Evolutionary conservation across 371 early-diverging fungal genomes (phyloP).

Genomic region (Basidiobolus meristosporus): DNA sequence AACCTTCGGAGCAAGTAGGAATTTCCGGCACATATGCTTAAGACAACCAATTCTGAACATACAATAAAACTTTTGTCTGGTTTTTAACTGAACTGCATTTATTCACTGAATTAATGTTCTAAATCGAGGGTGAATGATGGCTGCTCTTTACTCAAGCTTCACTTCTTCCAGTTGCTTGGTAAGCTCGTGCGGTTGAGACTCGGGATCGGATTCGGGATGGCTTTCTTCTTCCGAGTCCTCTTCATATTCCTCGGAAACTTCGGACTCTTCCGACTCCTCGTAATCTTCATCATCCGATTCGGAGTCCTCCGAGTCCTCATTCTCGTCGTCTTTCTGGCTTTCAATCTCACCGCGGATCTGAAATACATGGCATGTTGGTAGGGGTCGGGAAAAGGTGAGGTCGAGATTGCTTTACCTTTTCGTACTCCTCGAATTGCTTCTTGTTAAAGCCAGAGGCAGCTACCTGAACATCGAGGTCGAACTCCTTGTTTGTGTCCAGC

Average conservation of each 20-base stretch:
- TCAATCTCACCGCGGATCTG: slow-evolving; percentile 19
- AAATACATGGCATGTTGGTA: background rate
- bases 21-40: too few species aligned
- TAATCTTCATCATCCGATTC: slow-evolving; percentile 11
- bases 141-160: too few species aligned
- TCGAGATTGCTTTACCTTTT: slow-evolving; percentile 27
- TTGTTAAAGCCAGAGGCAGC: slow-evolving; percentile 88
- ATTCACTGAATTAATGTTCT: too few species aligned
- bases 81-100: too few species aligned
- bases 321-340: slow-evolving; percentile 15
- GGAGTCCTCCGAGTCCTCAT: slow-evolving; percentile 12
- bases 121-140: too few species aligned
- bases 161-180: too few species aligned
- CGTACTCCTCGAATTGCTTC: slow-evolving; percentile 75
- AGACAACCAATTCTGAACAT: too few species aligned
- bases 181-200: too few species aligned
- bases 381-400: background rate
- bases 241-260: slow-evolving; percentile 12
- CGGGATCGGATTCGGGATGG: too few species aligned
- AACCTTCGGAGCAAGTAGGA: too few species aligned
- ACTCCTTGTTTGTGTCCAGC: slow-evolving; percentile 61
- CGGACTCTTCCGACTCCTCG: slow-evolving; percentile 10
- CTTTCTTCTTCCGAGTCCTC: slow-evolving; percentile 7
- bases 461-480: slow-evolving; percentile 84
- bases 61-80: too few species aligned